Percentiles rank a stretch among this genome's conserved stretches.
Conservation (phyloP, 371 early-diverging fungal genomes). For the Rhizopus sp. region DNA sequence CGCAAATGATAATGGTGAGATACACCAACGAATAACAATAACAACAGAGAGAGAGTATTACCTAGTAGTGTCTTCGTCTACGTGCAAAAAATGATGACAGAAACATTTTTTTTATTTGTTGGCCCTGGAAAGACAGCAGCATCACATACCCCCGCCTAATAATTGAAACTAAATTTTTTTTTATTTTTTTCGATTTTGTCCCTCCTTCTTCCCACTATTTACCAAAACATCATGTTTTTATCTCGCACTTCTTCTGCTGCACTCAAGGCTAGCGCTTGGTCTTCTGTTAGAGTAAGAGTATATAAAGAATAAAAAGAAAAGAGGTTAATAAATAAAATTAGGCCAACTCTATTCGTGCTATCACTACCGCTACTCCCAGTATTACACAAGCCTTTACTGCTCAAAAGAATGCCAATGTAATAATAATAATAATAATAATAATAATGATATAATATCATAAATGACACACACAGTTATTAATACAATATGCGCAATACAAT, state of each 20-base stretch:
- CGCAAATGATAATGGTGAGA: no score
- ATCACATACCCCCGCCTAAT: constrained; percentile 25
- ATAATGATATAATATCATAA: neutral
- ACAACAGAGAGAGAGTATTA: neutral
- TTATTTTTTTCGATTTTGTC: constrained; percentile 22
- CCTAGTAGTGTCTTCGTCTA: neutral
- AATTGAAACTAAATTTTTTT: constrained; percentile 16
- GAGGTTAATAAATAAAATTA: constrained; percentile 5
- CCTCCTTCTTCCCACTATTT: constrained; percentile 23
- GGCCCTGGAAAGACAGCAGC: constrained; percentile 12
- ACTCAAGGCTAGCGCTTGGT: constrained; percentile 34
- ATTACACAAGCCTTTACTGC: constrained; percentile 66
- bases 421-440: no score
- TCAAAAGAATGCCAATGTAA: constrained; percentile 69
- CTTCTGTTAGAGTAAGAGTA: constrained; percentile 32
- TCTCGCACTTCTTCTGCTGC: constrained; percentile 38
- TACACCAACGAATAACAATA: neutral
- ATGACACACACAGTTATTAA: neutral
- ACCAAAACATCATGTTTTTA: constrained; percentile 29
- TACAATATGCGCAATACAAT: neutral
- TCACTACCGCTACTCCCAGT: constrained; percentile 58
- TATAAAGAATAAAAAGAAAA: neutral
- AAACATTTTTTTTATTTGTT: neutral
- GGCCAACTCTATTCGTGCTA: constrained; percentile 48
- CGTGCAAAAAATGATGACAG: neutral